phyloP scores from a whole-genome alignment of 331 rosid genomes.

The Malus hybrid region DNA sequence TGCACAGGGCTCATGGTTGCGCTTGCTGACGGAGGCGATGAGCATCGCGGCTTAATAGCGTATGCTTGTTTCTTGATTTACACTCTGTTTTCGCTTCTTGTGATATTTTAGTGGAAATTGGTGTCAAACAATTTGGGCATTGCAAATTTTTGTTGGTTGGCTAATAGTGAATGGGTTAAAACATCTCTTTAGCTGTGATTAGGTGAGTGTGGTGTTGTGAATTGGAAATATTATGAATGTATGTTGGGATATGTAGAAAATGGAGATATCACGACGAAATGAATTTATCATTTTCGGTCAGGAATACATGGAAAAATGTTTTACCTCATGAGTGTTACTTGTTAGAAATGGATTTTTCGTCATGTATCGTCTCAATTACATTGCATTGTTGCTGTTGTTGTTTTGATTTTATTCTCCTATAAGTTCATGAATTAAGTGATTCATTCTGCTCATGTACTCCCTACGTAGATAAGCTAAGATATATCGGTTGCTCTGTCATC shows the following conservation, averaged over 20 bases:
- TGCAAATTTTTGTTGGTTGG: constrained; percentile 16
- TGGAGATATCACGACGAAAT: not conserved
- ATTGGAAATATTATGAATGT: not conserved
- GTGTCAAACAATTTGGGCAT: constrained; percentile 15
- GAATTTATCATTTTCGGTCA: not conserved
- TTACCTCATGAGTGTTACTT: not conserved
- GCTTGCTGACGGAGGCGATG: constrained; percentile 90
- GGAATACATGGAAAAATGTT: not conserved
- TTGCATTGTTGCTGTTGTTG: not conserved
- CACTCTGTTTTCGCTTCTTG: constrained; percentile 84
- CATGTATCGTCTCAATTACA: not conserved
- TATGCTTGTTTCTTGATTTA: constrained; percentile 92
- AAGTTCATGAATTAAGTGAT: not conserved
- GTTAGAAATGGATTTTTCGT: not conserved
- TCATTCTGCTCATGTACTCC: not conserved
- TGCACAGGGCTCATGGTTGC: constrained; percentile 69
- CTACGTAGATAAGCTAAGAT: not conserved
- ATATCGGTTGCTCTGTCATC: not conserved
- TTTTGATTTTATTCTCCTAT: not conserved
- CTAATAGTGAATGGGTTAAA: constrained; percentile 7
- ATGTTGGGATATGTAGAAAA: constrained; percentile 12
- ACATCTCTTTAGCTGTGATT: constrained; percentile 10
- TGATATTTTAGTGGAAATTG: constrained; percentile 49
- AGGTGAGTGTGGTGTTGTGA: constrained; percentile 6
- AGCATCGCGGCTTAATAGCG: constrained; percentile 87